Conservation (phyloP, 2,329 filamentous ascomycete species). For the Dactylellina drechsleri region DNA sequence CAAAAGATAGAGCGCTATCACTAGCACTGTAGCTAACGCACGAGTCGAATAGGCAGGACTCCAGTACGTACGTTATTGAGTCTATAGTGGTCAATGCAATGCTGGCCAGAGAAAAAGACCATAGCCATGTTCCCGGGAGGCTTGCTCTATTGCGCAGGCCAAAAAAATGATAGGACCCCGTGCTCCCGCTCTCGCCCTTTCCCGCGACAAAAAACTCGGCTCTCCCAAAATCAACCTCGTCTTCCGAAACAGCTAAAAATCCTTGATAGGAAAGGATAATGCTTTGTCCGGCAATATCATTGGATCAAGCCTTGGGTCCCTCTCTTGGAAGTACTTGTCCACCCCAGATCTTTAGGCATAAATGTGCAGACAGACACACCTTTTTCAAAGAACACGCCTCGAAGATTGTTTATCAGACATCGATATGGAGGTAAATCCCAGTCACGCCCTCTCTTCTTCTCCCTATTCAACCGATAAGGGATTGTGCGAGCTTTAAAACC, state of each 20-base stretch:
- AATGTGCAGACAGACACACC: conserved; percentile 21
- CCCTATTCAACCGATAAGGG: no score
- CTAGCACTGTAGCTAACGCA: conserved; percentile 21
- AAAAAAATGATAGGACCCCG: background rate
- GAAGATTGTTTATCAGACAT: no score
- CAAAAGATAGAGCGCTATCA: conserved; percentile 1
- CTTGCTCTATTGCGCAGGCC: conserved; percentile 26
- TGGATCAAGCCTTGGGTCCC: conserved; percentile 8
- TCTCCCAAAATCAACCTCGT: conserved; percentile 24
- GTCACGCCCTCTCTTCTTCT: background rate
- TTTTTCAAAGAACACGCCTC: conserved; percentile 4
- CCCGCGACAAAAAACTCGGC: conserved; percentile 11
- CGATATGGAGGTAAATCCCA: no score
- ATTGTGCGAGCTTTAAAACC: no score
- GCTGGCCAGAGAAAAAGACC: background rate
- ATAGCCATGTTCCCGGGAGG: conserved; percentile 4
- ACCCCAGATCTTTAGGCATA: no score
- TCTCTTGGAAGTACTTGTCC: no score
- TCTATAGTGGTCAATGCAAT: background rate
- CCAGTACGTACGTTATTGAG: background rate
- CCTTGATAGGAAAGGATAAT: conserved; percentile 31
- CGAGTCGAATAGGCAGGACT: conserved; percentile 44
- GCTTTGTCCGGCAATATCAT: conserved; percentile 26
- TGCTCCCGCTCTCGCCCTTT: conserved; percentile 26
- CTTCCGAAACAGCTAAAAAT: conserved; percentile 47